These are phyloP conservation scores for Quercus cerris DNA, from an alignment of 306 rosid genomes.

Conservation along the genomic window DNA sequence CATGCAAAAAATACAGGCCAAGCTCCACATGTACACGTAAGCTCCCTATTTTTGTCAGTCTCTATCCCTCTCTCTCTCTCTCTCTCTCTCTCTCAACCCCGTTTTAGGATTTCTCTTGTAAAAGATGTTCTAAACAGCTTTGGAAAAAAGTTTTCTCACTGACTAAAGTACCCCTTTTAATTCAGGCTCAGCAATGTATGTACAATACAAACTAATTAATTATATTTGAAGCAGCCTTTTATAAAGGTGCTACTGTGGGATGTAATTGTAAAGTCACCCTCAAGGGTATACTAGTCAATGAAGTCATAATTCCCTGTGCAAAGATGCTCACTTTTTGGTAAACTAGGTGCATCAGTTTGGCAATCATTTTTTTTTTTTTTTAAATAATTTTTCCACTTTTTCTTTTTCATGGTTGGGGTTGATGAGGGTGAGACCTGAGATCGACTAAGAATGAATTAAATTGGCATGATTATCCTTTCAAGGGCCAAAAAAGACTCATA, in stretches of 20 bases:
- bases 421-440: neutral
- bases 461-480: slow-evolving; percentile 47
- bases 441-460: slow-evolving; percentile 9
- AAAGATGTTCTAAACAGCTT: neutral
- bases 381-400: neutral
- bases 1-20: slow-evolving; percentile 70
- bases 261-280: slow-evolving; percentile 82
- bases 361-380: slow-evolving; percentile 10
- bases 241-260: slow-evolving; percentile 74
- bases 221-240: slow-evolving; percentile 77
- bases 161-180: slow-evolving; percentile 52
- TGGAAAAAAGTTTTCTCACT: neutral
- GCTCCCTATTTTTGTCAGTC: slow-evolving; percentile 29
- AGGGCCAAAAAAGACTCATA: slow-evolving; percentile 19
- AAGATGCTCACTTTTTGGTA: slow-evolving; percentile 75
- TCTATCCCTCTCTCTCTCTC: slow-evolving; percentile 12
- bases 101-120: slow-evolving; percentile 4
- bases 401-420: neutral
- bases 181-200: slow-evolving; percentile 15
- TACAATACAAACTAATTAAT: slow-evolving; percentile 30
- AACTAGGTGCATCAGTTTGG: slow-evolving; percentile 54
- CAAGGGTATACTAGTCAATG: slow-evolving; percentile 73
- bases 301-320: slow-evolving; percentile 41
- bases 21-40: slow-evolving; percentile 54
- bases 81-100: slow-evolving; percentile 15